Evolutionary conservation across 2,329 filamentous ascomycete genomes (phyloP), one percentile per base, ranked within the genome.

Genomic region (Calonectria honghensis): DNA sequence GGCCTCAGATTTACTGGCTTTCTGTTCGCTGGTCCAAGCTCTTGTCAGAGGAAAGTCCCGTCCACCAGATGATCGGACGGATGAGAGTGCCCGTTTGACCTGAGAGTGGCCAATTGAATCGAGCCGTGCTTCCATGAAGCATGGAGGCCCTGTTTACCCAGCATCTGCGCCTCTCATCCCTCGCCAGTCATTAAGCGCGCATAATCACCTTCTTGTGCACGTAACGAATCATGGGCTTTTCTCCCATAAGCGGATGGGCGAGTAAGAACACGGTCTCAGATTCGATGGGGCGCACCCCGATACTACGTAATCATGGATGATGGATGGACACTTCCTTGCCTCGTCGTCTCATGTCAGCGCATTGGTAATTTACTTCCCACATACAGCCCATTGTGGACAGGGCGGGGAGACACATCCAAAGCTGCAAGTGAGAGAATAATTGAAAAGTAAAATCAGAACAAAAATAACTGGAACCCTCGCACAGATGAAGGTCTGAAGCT

Each of bases 321-420:
- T 64, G 65, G 24, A 52, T 51, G 59, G 31, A 37, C 32, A 63
- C 61, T 45, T 64, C 70, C 65, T 68, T 64, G 64, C 35, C 54
- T 63, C 54, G 41, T 64, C 70, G 67, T 68, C 64, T 72, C 70
- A 64, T 73, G 41, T 73, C 57, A 18, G 37, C 10, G 27, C 66
- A 59, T 67, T 27, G 48, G 35, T 57, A 68, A 68, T 73, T 57
- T 68, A 73, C 41, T 51, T 68, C 45, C 27, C 35, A 64, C 70
- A 50, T 14, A 50, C 52, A 68, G 20, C n/a, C 45, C 41, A 48
- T 6, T 13, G 39, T 20, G 61, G 10, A 48, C 61, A 20, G 27
- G 39, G 39, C 18, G 31, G 29, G 45, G 18, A 27, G 41, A 24
- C 31, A 50, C 13, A 48, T 64, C 18, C 39, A n/a, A 48, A 24